phyloP scores from a whole-genome alignment of 192 early-diverging fungal genomes.

The Coemansia sp. region DNA sequence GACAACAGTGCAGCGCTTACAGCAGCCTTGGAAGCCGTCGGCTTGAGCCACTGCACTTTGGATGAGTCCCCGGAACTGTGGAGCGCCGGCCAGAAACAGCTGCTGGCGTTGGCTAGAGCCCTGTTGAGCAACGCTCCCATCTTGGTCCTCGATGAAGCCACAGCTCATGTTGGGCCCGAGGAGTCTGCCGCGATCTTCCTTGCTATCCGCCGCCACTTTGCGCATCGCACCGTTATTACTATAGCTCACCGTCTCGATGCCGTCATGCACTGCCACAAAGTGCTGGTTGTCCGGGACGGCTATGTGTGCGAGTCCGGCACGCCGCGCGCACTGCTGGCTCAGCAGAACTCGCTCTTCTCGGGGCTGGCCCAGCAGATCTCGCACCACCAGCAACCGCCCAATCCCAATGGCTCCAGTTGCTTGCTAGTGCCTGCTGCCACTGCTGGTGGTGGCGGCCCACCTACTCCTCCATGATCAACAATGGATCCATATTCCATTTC shows the following conservation, averaged over 20 bases:
- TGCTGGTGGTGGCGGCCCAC: conserved; percentile 1
- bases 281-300: conserved; percentile 36
- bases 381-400: no score
- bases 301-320: conserved; percentile 25
- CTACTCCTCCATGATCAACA: conserved; percentile 7
- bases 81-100: conserved; percentile 63
- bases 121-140: conserved; percentile 38
- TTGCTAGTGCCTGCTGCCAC: no score
- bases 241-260: conserved; percentile 65
- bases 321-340: conserved; percentile 11
- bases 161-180: conserved; percentile 58
- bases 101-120: conserved; percentile 65
- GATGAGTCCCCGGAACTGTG: conserved; percentile 21
- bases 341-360: conserved; percentile 5
- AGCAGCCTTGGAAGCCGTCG: conserved; percentile 33
- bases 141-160: conserved; percentile 72
- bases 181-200: conserved; percentile 57
- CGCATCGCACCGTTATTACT: conserved; percentile 62
- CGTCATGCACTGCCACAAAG: conserved; percentile 27
- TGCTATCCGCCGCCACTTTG: conserved; percentile 58
- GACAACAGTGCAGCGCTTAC: no score
- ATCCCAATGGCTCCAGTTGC: no score
- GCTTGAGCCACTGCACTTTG: conserved; percentile 23
- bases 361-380: neutral
- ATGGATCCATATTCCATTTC: neutral